Conservation (phyloP, 495 filamentous ascomycete genomes). For the Penicillium taxi region DNA sequence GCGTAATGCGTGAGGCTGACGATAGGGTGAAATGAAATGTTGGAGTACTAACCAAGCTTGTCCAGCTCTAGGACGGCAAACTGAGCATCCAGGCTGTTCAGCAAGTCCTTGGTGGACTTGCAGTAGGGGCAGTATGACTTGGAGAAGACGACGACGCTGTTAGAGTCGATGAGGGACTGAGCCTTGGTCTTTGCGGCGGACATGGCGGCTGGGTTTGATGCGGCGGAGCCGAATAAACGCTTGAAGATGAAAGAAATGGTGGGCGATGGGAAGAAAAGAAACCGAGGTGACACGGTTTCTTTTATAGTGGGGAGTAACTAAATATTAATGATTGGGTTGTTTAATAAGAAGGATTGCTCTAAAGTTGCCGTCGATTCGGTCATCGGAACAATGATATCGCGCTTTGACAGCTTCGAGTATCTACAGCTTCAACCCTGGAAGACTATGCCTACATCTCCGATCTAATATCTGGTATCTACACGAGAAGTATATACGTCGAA, state of each 20-base stretch:
- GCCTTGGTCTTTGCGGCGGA: constrained; percentile 82
- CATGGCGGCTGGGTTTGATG: constrained; percentile 55
- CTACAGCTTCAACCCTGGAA: no score
- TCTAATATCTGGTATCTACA: no score
- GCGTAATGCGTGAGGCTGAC: background rate
- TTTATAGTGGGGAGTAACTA: constrained; percentile 2
- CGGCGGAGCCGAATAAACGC: constrained; percentile 60
- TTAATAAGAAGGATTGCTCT: background rate
- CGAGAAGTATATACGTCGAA: no score
- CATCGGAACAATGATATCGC: constrained; percentile 24
- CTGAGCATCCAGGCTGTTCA: constrained; percentile 63
- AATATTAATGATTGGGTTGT: constrained; percentile 2
- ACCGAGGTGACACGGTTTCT: constrained; percentile 9
- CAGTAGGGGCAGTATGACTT: constrained; percentile 99
- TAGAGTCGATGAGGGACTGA: constrained; percentile 81
- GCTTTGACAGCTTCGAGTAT: constrained; percentile 9
- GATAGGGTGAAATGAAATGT: constrained; percentile 1
- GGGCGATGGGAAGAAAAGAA: constrained; percentile 28
- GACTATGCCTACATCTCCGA: no score
- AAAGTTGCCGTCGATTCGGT: constrained; percentile 8
- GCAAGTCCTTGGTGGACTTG: constrained; percentile 62
- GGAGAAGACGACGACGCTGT: constrained; percentile 89
- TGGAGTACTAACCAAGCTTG: constrained; percentile 54
- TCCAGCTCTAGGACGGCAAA: constrained; percentile 76
- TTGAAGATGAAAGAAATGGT: constrained; percentile 71